Conservation (phyloP, 495 filamentous ascomycete genomes). For the Aspergillus coremiiformis region DNA sequence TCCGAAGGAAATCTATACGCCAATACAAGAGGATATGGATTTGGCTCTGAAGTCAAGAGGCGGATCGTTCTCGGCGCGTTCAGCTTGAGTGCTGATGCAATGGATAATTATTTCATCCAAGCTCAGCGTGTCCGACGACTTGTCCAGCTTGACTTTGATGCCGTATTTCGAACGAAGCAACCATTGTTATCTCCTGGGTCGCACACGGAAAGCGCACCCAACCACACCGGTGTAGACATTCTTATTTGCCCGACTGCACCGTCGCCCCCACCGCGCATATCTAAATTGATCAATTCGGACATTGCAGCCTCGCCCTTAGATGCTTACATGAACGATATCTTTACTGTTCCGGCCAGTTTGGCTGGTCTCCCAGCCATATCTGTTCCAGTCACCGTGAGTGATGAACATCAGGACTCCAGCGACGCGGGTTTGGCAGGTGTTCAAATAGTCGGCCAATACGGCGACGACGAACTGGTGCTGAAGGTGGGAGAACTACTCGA, state of each 20-base stretch:
- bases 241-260: slow-evolving; percentile 84
- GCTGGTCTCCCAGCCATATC: slow-evolving; percentile 87
- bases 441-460: slow-evolving; percentile 87
- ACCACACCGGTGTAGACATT: slow-evolving; percentile 63
- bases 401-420: slow-evolving; percentile 20
- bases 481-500: slow-evolving; percentile 35
- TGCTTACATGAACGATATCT: slow-evolving; percentile 85
- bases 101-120: slow-evolving; percentile 94
- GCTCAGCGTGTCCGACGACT: slow-evolving; percentile 82
- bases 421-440: slow-evolving; percentile 53
- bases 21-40: slow-evolving; percentile 58
- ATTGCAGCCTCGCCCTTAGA: slow-evolving; percentile 33
- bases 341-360: slow-evolving; percentile 90
- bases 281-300: slow-evolving; percentile 37
- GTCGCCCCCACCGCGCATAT: slow-evolving; percentile 61
- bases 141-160: slow-evolving; percentile 78
- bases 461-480: slow-evolving; percentile 61
- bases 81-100: slow-evolving; percentile 79
- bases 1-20: slow-evolving; percentile 61
- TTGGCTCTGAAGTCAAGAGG: slow-evolving; percentile 78
- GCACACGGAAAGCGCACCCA: slow-evolving; percentile 27
- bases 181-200: slow-evolving; percentile 45
- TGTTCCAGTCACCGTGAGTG: slow-evolving; percentile 52
- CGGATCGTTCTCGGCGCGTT: slow-evolving; percentile 88
- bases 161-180: slow-evolving; percentile 61